These are phyloP conservation scores for Acanthamoeba sp. DNA, from an alignment of 208 protist genomes.

Conservation along the genomic window DNA sequence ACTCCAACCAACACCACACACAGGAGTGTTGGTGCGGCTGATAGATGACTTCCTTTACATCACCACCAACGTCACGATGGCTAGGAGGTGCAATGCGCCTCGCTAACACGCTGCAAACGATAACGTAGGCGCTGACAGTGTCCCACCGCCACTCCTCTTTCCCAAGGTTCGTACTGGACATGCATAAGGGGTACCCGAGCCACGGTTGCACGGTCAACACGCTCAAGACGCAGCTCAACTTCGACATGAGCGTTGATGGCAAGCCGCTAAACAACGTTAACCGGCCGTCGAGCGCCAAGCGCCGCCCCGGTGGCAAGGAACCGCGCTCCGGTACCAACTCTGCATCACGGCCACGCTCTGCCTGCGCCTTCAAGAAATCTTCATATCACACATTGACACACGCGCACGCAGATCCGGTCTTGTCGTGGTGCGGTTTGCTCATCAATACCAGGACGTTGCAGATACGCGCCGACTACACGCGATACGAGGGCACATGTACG, in stretches of 20 bases:
- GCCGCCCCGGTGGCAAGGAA: not conserved
- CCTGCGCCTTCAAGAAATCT: not conserved
- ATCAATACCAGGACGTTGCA: conserved; percentile 70
- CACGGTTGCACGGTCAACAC: conserved; percentile 70
- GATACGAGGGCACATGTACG: conserved; percentile 68
- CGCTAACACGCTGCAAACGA: too few relatives aligned
- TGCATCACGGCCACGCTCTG: too few relatives aligned
- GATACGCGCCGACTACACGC: conserved; percentile 58
- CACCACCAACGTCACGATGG: conserved; percentile 40
- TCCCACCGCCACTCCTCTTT: not conserved
- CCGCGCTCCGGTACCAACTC: not conserved
- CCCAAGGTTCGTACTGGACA: conserved; percentile 63
- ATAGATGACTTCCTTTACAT: conserved; percentile 77
- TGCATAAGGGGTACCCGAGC: conserved; percentile 67
- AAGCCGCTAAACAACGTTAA: conserved; percentile 10
- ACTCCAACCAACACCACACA: not conserved
- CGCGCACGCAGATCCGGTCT: not conserved
- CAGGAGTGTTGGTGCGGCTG: conserved; percentile 64
- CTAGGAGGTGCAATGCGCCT: not conserved
- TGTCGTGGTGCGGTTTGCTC: conserved; percentile 70
- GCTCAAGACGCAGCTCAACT: conserved; percentile 64
- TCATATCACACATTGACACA: not conserved
- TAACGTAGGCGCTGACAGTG: too few relatives aligned
- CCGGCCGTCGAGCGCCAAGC: not conserved
- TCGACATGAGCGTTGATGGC: conserved; percentile 45